Evolutionary conservation across 2,329 filamentous ascomycete genomes (phyloP), one percentile per base, ranked within the genome.

Genomic region (Pyrenophora graminea): DNA sequence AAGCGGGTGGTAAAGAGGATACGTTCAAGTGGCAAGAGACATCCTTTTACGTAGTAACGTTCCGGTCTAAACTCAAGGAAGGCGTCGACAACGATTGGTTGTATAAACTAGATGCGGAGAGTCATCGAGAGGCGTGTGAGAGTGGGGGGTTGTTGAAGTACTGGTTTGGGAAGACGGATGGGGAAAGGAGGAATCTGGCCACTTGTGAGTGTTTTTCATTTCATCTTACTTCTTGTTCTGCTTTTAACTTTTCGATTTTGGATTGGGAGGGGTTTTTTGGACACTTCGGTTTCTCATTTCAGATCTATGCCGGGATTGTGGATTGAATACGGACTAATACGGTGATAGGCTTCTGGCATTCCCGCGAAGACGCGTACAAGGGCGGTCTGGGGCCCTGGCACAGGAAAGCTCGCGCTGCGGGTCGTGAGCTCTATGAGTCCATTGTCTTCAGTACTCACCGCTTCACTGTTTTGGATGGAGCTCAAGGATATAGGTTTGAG

Each of bases 141-240:
- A 89, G 85, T 64, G 91, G 91, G 5, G 91, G 91, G 0, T 82
- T 97, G 67, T 75, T 96, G 67, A 96, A 96, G 73, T 96, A 97
- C 74, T 96, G 92, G 91, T 96, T 95, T 72, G 90, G 91, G 2
- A 79, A 77, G 30, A 86, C 88, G 17, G 85, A 95, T 74, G 76
- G 72, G 37, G 79, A 88, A 44, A 81, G 87, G 55, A 80, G 84
- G 66, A 96, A 96, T 75, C 74, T 97, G 64, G 92, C 92, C 37
- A 96, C 91, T 41, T 79, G 77, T 78, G 68, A 68, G 79, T 75
- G 33, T 17, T 32, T 23, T 30, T 30, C 27, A 18, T 30, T 30
- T 9, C 10, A 10, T 10, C 2, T 30, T 12, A 7, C 10, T 34
- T 36, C 9, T n/a, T 36, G 10, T 12, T 19, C 7, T 25, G 12